Percentiles rank a stretch among this genome's conserved stretches.
Evolutionary conservation across 768 basidiomycete genomes (phyloP).

Genomic region (Boletus vinaceobasis): DNA sequence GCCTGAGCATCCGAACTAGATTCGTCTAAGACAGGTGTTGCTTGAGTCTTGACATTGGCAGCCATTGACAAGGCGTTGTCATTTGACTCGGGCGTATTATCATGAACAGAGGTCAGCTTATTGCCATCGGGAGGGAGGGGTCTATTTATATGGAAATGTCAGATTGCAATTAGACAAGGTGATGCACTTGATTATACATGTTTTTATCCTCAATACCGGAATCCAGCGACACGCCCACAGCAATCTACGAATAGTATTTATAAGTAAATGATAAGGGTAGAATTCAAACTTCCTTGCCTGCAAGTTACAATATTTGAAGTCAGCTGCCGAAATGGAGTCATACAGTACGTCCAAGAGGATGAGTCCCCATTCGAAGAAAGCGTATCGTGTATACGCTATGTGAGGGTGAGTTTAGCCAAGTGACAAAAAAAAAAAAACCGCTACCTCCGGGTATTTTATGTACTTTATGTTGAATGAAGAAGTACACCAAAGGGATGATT

Average conservation of each 20-base stretch:
- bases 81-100: background rate
- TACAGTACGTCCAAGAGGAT: slow-evolving; percentile 71
- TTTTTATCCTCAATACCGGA: slow-evolving; percentile 25
- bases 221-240: slow-evolving; percentile 28
- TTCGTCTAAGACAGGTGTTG: background rate
- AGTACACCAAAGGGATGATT: slow-evolving; percentile 74
- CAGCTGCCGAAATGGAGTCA: slow-evolving; percentile 62
- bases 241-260: slow-evolving; percentile 10
- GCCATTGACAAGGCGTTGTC: background rate
- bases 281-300: slow-evolving; percentile 39
- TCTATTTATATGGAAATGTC: slow-evolving; percentile 23
- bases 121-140: slow-evolving; percentile 4
- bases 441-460: slow-evolving; percentile 73
- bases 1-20: background rate
- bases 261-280: background rate
- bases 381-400: slow-evolving; percentile 80
- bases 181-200: slow-evolving; percentile 47
- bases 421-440: slow-evolving; percentile 12
- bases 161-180: slow-evolving; percentile 32
- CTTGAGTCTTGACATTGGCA: background rate
- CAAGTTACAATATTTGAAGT: slow-evolving; percentile 52
- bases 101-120: slow-evolving; percentile 2
- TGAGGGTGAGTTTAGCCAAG: background rate
- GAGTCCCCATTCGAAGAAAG: slow-evolving; percentile 85
- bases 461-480: slow-evolving; percentile 84